Evolutionary conservation across 805 yeast genomes (phyloP).

Genomic region (Metschnikowia dekortorum): DNA sequence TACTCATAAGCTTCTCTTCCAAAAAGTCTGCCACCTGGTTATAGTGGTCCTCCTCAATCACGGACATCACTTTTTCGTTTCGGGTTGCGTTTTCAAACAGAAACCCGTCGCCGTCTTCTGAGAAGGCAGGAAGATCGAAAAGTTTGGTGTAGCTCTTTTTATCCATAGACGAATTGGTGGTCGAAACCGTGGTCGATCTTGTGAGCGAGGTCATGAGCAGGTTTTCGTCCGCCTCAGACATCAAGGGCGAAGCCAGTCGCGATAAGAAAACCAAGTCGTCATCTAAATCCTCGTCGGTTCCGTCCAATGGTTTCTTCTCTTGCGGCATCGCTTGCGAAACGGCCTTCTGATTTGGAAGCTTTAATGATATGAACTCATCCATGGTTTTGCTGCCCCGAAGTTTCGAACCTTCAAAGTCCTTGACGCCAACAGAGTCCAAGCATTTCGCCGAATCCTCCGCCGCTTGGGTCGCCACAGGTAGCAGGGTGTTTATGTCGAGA

Average conservation of each 20-base stretch:
- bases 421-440: no score
- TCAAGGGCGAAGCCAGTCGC: conserved; percentile 36
- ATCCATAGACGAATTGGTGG: conserved; percentile 22
- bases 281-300: conserved; percentile 17
- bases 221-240: conserved; percentile 28
- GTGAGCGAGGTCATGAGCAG: conserved; percentile 38
- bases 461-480: conserved; percentile 2
- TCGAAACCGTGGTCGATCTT: conserved; percentile 39
- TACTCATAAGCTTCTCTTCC: conserved; percentile 36
- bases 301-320: conserved; percentile 7
- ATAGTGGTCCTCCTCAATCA: conserved; percentile 34
- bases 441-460: not conserved
- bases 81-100: conserved; percentile 15
- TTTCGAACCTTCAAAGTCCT: not conserved
- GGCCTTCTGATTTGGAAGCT: not conserved
- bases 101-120: conserved; percentile 17
- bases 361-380: not conserved
- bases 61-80: conserved; percentile 18
- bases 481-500: conserved; percentile 18
- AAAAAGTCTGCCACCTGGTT: conserved; percentile 38
- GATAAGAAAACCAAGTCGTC: conserved; percentile 26
- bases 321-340: not conserved
- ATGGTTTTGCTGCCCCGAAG: not conserved
- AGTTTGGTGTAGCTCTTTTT: conserved; percentile 18
- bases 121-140: conserved; percentile 32